These are phyloP conservation scores for Pichia insulana DNA, from an alignment of 805 yeast genomes.

Conservation along the genomic window DNA sequence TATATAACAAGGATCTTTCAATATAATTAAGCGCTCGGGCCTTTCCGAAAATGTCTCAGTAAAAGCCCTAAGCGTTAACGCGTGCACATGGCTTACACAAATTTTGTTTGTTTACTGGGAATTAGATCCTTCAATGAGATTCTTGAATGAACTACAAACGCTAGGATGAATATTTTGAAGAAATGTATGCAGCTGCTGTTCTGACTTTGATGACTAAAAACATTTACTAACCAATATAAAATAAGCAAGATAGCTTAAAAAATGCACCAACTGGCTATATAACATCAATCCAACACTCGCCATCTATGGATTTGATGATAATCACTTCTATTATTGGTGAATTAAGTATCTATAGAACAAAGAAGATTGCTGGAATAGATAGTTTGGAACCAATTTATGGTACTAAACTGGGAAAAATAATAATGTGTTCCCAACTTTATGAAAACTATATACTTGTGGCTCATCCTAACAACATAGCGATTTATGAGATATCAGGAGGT, in stretches of 20 bases:
- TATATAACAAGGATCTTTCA: no score
- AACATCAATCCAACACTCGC: not conserved
- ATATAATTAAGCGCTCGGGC: no score
- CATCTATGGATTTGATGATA: not conserved
- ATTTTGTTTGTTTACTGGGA: no score
- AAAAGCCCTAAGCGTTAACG: no score
- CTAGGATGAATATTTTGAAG: not conserved
- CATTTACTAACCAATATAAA: no score
- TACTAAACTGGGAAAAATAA: not conserved
- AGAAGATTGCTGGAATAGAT: not conserved
- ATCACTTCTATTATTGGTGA: constrained; percentile 1
- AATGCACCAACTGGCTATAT: constrained; percentile 1
- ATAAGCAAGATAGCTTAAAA: not conserved
- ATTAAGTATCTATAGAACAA: not conserved
- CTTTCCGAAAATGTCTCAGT: no score
- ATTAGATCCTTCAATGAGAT: no score
- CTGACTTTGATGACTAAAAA: no score
- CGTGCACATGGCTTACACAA: no score
- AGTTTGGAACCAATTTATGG: not conserved
- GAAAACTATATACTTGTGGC: not conserved
- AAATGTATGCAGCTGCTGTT: not conserved
- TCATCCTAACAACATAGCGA: not conserved
- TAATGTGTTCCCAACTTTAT: not conserved
- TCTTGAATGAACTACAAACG: no score
- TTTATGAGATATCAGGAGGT: not conserved